These are phyloP conservation scores for Cardiospermum halicacabum DNA, from an alignment of 345 rosid species.

Conservation along the genomic window DNA sequence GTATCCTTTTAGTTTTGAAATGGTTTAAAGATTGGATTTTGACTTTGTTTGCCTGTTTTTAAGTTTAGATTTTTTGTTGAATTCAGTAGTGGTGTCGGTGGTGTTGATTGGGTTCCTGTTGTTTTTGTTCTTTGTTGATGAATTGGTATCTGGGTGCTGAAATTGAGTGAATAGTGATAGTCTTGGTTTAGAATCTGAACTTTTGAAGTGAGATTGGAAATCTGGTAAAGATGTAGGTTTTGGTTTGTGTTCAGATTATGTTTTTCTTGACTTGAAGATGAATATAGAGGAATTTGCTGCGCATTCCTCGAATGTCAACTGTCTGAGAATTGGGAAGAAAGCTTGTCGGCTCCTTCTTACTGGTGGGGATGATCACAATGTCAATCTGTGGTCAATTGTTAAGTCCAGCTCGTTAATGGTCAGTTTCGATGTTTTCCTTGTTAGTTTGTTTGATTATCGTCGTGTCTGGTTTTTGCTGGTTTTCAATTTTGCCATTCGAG, in stretches of 20 bases:
- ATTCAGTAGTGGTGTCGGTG: background rate
- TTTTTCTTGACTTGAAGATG: slow-evolving; percentile 46
- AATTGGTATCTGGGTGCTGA: slow-evolving; percentile 4
- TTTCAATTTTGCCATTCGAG: background rate
- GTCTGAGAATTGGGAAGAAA: slow-evolving; percentile 78
- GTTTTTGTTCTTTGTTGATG: background rate
- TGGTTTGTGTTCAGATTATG: background rate
- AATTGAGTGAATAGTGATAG: background rate
- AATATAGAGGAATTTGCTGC: slow-evolving; percentile 91
- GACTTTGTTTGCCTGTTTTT: background rate
- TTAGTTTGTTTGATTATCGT: background rate
- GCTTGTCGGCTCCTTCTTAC: slow-evolving; percentile 65
- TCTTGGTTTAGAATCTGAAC: background rate
- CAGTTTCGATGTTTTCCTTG: slow-evolving; percentile 17
- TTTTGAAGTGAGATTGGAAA: background rate
- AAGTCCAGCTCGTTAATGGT: slow-evolving; percentile 88
- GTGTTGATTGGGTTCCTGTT: background rate
- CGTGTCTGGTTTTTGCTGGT: slow-evolving; percentile 3
- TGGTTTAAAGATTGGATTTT: slow-evolving; percentile 1
- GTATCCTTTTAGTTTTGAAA: slow-evolving; percentile 60
- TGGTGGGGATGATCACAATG: slow-evolving; percentile 89
- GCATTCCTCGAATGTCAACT: slow-evolving; percentile 77
- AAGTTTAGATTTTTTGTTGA: background rate
- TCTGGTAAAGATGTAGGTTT: background rate
- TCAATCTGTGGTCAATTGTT: slow-evolving; percentile 92